Evolutionary conservation across 176 grass and related monocot genomes (phyloP).

Genomic region (Triticum dicoccoides): DNA sequence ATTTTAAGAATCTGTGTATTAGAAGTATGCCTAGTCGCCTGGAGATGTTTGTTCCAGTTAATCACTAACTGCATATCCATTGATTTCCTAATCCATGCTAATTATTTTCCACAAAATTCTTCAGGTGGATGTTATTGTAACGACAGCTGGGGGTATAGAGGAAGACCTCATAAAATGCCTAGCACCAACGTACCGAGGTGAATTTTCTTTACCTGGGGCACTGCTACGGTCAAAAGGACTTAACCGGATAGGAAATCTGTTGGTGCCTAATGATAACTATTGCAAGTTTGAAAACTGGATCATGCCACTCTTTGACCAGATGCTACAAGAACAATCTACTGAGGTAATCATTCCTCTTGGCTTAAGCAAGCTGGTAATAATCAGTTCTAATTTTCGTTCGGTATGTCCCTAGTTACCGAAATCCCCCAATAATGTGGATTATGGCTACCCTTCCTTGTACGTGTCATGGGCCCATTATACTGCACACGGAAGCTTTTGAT

Average conservation of each 20-base stretch:
- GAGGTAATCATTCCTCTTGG: constrained; percentile 38
- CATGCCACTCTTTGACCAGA: constrained; percentile 81
- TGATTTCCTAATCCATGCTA: neutral
- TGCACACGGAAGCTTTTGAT: neutral
- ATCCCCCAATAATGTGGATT: neutral
- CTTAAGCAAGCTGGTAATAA: neutral
- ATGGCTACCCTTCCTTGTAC: neutral
- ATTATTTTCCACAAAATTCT: constrained; percentile 2
- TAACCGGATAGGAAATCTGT: constrained; percentile 89
- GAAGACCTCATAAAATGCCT: constrained; percentile 98
- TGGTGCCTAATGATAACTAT: constrained; percentile 97
- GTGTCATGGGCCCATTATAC: neutral
- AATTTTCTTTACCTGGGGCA: constrained; percentile 77
- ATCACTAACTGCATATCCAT: neutral
- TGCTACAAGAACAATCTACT: constrained; percentile 81
- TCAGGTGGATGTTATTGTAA: constrained; percentile 96
- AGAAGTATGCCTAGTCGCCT: neutral
- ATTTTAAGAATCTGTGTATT: neutral
- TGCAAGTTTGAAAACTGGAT: constrained; percentile 99
- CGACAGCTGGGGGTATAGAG: constrained; percentile 92
- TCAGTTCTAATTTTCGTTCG: neutral
- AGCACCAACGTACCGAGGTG: constrained; percentile 76
- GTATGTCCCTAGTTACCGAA: neutral
- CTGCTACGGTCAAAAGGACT: constrained; percentile 83
- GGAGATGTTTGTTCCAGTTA: neutral